Evolutionary conservation across 768 basidiomycete species (phyloP).

Genomic region (Amanita brunnescens): DNA sequence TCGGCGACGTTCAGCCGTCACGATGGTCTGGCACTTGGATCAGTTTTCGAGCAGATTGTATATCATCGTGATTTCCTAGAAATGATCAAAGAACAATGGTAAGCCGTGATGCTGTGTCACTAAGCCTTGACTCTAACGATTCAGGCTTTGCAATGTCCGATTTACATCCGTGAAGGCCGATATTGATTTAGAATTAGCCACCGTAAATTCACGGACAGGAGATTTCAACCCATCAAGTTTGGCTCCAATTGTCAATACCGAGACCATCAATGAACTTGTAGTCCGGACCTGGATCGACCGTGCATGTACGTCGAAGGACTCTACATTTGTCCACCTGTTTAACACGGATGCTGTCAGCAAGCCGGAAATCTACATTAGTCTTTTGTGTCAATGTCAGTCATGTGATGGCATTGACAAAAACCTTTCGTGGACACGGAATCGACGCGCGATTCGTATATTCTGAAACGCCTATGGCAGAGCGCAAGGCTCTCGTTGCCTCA

Average conservation of each 20-base stretch:
- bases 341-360: slow-evolving; percentile 23
- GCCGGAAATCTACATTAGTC: slow-evolving; percentile 81
- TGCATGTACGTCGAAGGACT: slow-evolving; percentile 44
- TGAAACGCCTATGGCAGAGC: slow-evolving; percentile 53
- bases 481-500: slow-evolving; percentile 50
- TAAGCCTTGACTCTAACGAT: slow-evolving; percentile 13
- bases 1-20: slow-evolving; percentile 92
- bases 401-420: slow-evolving; percentile 61
- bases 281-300: slow-evolving; percentile 82
- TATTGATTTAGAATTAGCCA: slow-evolving; percentile 61
- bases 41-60: slow-evolving; percentile 85
- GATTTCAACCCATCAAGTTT: slow-evolving; percentile 80
- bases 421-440: slow-evolving; percentile 66
- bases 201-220: slow-evolving; percentile 56
- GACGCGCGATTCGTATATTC: slow-evolving; percentile 81
- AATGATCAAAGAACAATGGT: slow-evolving; percentile 94
- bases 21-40: slow-evolving; percentile 82
- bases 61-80: slow-evolving; percentile 87
- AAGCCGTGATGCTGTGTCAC: slow-evolving; percentile 8
- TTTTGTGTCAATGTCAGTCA: slow-evolving; percentile 86
- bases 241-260: slow-evolving; percentile 75
- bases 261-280: slow-evolving; percentile 66
- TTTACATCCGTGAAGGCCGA: slow-evolving; percentile 78
- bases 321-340: background rate
- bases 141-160: slow-evolving; percentile 76